Base-by-base conservation (phyloP, 2,329 filamentous ascomycete genomes). In the Samsoniella hepiali region DNA sequence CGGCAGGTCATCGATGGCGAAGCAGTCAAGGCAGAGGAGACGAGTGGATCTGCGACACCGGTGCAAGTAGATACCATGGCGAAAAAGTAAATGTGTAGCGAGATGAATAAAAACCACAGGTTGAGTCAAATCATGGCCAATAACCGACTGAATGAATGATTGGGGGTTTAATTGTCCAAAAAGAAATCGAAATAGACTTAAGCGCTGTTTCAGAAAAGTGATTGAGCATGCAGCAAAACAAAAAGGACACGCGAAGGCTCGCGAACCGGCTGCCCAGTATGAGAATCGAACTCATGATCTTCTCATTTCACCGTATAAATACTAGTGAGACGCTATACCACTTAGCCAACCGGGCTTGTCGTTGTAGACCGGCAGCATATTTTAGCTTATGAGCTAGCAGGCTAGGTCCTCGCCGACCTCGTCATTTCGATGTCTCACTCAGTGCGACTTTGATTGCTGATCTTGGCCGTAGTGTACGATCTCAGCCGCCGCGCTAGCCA, bases 261-360 rank as follows among this genome's bases (percentile, higher is more conserved):
- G 49, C 60, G 36, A 61, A 49, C n/a, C 27, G 22, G 40, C n/a
- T 73, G 69, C 71, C 71, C 67, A 70, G 67, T 73, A 70, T 68
- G 68, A 67, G 71, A 72, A 72, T 73, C 72, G 72, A 73, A 73
- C 72, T 69, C 68, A 68, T 70, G 72, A 73, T 71, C 72, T 73
- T 72, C 67, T 72, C 72, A 73, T 64, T 34, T 57, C 63, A 64
- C 63, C 58, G 53, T 61, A 62, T 58, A 57, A 60, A 72, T 73
- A 73, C 72, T 73, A 73, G 72, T 73, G 72, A 73, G 68, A 73
- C 72, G 72, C 72, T 73, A 69, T 73, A 73, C 72, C 72, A 73
- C 72, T 73, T 66, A 73, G 72, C 72, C 71, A 73, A 72, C 67
- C 69, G 66, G 70, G 72, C 69, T 51, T 61, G 1, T 58, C n/a